phyloP scores from a whole-genome alignment of 768 basidiomycete genomes.

The Lactarius akahatsu region DNA sequence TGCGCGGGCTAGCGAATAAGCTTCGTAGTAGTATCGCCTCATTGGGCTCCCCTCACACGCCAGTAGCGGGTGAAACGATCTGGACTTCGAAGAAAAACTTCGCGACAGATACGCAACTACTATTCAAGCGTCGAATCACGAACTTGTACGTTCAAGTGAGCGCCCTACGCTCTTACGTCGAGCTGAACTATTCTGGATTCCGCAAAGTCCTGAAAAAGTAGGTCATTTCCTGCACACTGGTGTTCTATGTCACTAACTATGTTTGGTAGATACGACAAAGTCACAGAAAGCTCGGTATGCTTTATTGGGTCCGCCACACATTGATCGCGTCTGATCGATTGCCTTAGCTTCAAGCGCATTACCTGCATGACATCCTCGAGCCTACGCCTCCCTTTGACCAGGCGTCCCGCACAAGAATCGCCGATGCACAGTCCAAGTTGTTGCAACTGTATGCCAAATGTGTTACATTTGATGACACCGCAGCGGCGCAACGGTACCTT shows the following conservation, averaged over 20 bases:
- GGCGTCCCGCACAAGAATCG: slow-evolving; percentile 60
- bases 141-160: slow-evolving; percentile 74
- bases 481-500: slow-evolving; percentile 75
- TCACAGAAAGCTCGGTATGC: slow-evolving; percentile 66
- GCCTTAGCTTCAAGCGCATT: slow-evolving; percentile 68
- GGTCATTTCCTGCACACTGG: slow-evolving; percentile 31
- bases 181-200: slow-evolving; percentile 91
- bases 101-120: slow-evolving; percentile 76
- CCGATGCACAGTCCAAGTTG: slow-evolving; percentile 55
- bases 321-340: slow-evolving; percentile 7
- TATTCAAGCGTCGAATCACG: slow-evolving; percentile 89
- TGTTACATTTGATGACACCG: slow-evolving; percentile 69
- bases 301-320: neutral
- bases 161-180: slow-evolving; percentile 80
- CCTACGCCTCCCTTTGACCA: slow-evolving; percentile 64
- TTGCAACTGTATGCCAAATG: slow-evolving; percentile 81
- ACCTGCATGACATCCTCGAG: slow-evolving; percentile 72
- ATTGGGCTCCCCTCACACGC: slow-evolving; percentile 51
- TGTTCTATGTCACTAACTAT: slow-evolving; percentile 19
- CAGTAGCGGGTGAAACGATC: slow-evolving; percentile 45
- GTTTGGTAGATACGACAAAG: slow-evolving; percentile 84
- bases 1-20: slow-evolving; percentile 40
- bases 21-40: slow-evolving; percentile 45
- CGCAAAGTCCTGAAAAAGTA: slow-evolving; percentile 95
- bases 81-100: slow-evolving; percentile 82